Base-by-base conservation (phyloP, 768 basidiomycete species). In the Scleroderma bovista region DNA sequence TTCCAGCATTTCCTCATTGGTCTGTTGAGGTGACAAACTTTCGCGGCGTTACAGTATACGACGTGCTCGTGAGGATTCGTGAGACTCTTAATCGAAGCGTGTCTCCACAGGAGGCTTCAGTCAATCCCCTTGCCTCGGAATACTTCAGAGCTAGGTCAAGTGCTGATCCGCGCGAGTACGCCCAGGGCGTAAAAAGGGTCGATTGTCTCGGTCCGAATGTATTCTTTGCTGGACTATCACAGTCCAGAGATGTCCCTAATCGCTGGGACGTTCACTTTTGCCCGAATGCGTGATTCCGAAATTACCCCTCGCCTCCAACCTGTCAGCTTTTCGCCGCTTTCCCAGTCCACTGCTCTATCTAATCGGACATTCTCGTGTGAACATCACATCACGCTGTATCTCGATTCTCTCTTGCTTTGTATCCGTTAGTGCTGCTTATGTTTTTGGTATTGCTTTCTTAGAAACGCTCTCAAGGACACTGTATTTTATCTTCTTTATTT, bases 151-250 rank as follows among this genome's bases (percentile, higher is more conserved):
- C 53, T 40, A 50, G 65, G 54, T 57, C 62, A 11, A 37, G 23
- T 47, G 46, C 62, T 58, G 67, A 67, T 52, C 65, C 59, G 59
- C 56, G 62, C 57, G 69, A 72, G 60, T 63, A 55, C 60, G 55
- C 52, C 55, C 71, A 73, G 58, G 71, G 71, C 8, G 51, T 73
- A 23, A 73, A 70, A 61, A 54, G 69, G 58, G 60, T 72, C 23
- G 71, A 72, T 53, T 69, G 70, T 56, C 60, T 72, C 51, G 67
- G 69, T 29, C 59, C 54, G 2, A 58, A 60, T 19, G 51, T 60
- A 34, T 51, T 48, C 23, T 72, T 72, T 37, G 59, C 50, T 10
- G 72, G 71, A 10, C 39, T 72, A 19, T 54, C 57, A 16, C 52
- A 48, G 42, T 57, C 66, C 33, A 52, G 50, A 37, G 57, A 60